Percentiles rank a stretch among this genome's conserved stretches.
Conservation (phyloP, 192 early-diverging fungal species). For the Coemansia sp. region DNA sequence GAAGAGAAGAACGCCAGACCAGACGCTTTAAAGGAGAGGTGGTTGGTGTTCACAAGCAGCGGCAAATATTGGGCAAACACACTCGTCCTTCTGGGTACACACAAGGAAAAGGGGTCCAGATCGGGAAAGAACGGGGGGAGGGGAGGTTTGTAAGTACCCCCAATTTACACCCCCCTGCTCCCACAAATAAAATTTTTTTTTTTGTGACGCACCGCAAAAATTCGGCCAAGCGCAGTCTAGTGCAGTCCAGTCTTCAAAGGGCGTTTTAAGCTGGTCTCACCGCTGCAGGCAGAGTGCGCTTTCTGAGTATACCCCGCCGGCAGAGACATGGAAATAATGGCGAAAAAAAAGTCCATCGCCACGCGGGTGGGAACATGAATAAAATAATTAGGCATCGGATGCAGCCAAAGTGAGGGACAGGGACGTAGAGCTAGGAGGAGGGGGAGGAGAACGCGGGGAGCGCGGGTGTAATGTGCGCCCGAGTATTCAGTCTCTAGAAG, state of each 20-base stretch:
- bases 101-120: background rate
- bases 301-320: background rate
- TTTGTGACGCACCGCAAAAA: background rate
- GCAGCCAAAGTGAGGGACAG: background rate
- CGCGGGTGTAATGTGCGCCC: background rate
- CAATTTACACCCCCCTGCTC: background rate
- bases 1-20: slow-evolving; percentile 1
- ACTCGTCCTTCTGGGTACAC: background rate
- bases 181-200: background rate
- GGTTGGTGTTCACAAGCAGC: slow-evolving; percentile 4
- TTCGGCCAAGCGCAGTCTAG: background rate
- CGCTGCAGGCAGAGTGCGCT: background rate
- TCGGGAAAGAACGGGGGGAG: slow-evolving; percentile 1
- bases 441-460: background rate
- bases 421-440: background rate
- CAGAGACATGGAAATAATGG: background rate
- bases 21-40: background rate
- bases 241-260: background rate
- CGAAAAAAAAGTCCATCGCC: background rate
- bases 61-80: slow-evolving; percentile 8
- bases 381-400: background rate
- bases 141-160: background rate
- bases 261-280: background rate
- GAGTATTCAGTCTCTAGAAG: background rate
- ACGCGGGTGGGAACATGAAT: slow-evolving; percentile 1